Conservation (phyloP, 164 flowering plant species). For the Cinnamomum micranthum region DNA sequence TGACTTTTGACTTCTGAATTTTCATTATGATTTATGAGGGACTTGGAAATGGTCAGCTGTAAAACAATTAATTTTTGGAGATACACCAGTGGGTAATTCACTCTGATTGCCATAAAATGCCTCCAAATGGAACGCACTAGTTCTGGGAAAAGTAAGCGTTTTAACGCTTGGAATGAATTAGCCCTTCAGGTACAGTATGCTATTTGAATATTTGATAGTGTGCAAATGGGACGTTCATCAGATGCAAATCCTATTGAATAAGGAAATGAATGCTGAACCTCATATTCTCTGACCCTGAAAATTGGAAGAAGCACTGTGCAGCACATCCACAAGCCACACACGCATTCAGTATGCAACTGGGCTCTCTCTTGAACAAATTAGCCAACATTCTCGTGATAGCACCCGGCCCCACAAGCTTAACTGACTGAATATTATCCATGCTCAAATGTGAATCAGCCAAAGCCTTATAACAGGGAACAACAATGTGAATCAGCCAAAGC, state of each 20-base stretch:
- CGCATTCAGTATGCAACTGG: constrained; percentile 81
- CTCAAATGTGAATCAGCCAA: constrained; percentile 57
- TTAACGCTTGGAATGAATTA: constrained; percentile 71
- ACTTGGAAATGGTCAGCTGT: constrained; percentile 70
- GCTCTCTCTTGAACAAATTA: constrained; percentile 61
- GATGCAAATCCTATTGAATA: constrained; percentile 63
- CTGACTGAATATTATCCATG: constrained; percentile 58
- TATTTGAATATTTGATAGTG: constrained; percentile 51
- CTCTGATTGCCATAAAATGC: constrained; percentile 61
- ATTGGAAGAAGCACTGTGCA: constrained; percentile 92
- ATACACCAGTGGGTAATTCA: constrained; percentile 57
- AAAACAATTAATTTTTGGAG: constrained; percentile 54
- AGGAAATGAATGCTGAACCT: constrained; percentile 91
- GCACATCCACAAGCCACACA: constrained; percentile 99
- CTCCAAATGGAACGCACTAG: constrained; percentile 51
- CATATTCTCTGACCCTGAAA: constrained; percentile 81
- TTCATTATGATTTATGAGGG: constrained; percentile 31
- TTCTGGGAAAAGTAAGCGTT: constrained; percentile 52
- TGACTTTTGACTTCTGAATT: constrained; percentile 62
- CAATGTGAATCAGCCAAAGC: constrained; percentile 65
- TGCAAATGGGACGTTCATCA: constrained; percentile 50
- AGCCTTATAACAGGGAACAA: constrained; percentile 67
- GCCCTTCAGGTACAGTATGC: constrained; percentile 62
- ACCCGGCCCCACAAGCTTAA: constrained; percentile 97
- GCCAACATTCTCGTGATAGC: constrained; percentile 51